A percentile compares a stretch with the other conserved stretches of the same genome.
These are phyloP conservation scores for Pichia sp. DNA, from an alignment of 1,139 yeast genomes.

Conservation along the genomic window DNA sequence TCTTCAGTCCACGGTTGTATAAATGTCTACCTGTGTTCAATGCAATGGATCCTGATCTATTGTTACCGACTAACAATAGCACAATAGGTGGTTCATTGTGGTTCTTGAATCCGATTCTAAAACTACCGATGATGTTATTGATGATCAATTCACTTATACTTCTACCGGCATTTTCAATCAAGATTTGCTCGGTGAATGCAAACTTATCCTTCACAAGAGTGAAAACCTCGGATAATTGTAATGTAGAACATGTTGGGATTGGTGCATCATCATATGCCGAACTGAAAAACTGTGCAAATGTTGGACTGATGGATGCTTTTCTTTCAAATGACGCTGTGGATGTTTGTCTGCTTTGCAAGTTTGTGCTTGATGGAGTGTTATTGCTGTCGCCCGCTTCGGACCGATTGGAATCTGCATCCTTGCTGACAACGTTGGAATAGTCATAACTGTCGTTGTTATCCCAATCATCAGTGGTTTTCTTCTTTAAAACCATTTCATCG, in stretches of 20 bases:
- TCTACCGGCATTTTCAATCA: conserved; percentile 72
- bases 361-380: background rate
- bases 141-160: conserved; percentile 62
- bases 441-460: conserved; percentile 33
- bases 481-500: conserved; percentile 72
- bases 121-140: conserved; percentile 62
- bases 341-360: conserved; percentile 8
- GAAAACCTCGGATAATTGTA: conserved; percentile 81
- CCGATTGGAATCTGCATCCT: background rate
- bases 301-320: conserved; percentile 10
- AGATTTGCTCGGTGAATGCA: conserved; percentile 46
- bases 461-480: conserved; percentile 53
- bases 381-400: conserved; percentile 9
- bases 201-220: conserved; percentile 53
- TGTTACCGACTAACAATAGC: conserved; percentile 68
- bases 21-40: conserved; percentile 80
- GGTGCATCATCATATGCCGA: conserved; percentile 13
- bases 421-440: conserved; percentile 5
- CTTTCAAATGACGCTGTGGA: conserved; percentile 12
- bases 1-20: conserved; percentile 70
- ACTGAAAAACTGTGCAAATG: conserved; percentile 12
- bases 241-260: conserved; percentile 71
- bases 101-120: conserved; percentile 42
- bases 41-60: conserved; percentile 73
- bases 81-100: conserved; percentile 82